A percentile compares a stretch with the other conserved stretches of the same genome.
These are phyloP conservation scores for Ophiocordyceps australis DNA, from an alignment of 2,329 filamentous ascomycete genomes.

Conservation along the genomic window DNA sequence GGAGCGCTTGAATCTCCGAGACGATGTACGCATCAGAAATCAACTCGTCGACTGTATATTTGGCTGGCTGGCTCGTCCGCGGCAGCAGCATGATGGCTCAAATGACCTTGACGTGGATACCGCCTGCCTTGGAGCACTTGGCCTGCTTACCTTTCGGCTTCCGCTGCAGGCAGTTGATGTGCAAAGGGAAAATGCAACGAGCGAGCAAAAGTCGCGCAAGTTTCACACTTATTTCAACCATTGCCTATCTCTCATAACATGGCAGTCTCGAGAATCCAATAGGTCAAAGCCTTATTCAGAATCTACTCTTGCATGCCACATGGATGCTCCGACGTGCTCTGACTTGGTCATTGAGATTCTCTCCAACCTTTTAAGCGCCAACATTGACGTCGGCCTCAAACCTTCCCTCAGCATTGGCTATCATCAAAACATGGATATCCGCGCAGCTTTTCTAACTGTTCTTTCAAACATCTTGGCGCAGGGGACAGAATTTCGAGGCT, in stretches of 20 bases:
- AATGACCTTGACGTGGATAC: conserved; percentile 36
- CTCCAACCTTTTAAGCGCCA: conserved; percentile 51
- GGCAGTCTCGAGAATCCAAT: conserved; percentile 27
- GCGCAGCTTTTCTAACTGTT: conserved; percentile 52
- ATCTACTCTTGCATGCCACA: no score
- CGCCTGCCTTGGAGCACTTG: conserved; percentile 45
- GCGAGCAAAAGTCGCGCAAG: conserved; percentile 52
- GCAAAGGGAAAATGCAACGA: conserved; percentile 46
- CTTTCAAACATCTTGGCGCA: conserved; percentile 55
- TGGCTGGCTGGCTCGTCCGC: conserved; percentile 46
- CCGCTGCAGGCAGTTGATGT: conserved; percentile 48
- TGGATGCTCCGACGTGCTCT: no score
- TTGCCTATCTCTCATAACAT: conserved; percentile 46
- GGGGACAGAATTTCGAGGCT: conserved; percentile 50
- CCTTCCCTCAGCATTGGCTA: conserved; percentile 54
- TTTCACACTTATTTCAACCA: conserved; percentile 56
- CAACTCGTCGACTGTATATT: conserved; percentile 51
- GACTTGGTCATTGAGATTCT: conserved; percentile 50
- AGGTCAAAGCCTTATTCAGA: conserved; percentile 9
- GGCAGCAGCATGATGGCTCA: conserved; percentile 22
- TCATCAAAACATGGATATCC: conserved; percentile 50
- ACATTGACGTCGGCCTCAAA: conserved; percentile 54
- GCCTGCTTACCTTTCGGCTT: conserved; percentile 46
- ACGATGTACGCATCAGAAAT: conserved; percentile 51
- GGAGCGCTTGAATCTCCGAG: conserved; percentile 48